phyloP scores from a whole-genome alignment of 164 flowering plant species.

The Magnolia officinalis region DNA sequence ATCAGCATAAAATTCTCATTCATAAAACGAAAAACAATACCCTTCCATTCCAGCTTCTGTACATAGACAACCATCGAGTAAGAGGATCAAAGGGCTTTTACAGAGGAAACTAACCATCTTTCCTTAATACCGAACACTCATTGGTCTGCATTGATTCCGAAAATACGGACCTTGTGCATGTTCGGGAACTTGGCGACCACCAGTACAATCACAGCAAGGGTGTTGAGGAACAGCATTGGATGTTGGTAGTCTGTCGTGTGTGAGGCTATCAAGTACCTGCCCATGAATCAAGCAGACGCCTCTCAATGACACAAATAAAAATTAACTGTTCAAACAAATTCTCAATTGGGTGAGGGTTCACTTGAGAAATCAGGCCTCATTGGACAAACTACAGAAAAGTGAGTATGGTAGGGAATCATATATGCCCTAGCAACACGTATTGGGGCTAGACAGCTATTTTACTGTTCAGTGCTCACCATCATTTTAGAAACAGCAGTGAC shows the following conservation, averaged over 20 bases:
- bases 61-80: not conserved
- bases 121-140: conserved; percentile 13
- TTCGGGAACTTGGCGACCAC: conserved; percentile 68
- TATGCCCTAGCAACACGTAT: too few relatives aligned
- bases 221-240: conserved; percentile 62
- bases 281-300: not conserved
- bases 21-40: not conserved
- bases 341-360: not conserved
- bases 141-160: conserved; percentile 59
- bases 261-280: conserved; percentile 69
- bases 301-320: not conserved
- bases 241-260: conserved; percentile 62
- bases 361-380: not conserved
- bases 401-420: too few relatives aligned
- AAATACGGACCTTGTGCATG: conserved; percentile 67
- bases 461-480: too few relatives aligned
- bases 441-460: too few relatives aligned
- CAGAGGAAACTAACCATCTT: not conserved
- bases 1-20: not conserved
- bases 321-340: not conserved
- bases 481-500: too few relatives aligned
- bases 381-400: too few relatives aligned
- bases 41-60: not conserved
- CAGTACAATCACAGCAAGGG: conserved; percentile 53
- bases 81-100: not conserved